A percentile compares a stretch with the other conserved stretches of the same genome.
Conservation (phyloP, 2,329 filamentous ascomycete species). For the Metarhizium guizhouense region DNA sequence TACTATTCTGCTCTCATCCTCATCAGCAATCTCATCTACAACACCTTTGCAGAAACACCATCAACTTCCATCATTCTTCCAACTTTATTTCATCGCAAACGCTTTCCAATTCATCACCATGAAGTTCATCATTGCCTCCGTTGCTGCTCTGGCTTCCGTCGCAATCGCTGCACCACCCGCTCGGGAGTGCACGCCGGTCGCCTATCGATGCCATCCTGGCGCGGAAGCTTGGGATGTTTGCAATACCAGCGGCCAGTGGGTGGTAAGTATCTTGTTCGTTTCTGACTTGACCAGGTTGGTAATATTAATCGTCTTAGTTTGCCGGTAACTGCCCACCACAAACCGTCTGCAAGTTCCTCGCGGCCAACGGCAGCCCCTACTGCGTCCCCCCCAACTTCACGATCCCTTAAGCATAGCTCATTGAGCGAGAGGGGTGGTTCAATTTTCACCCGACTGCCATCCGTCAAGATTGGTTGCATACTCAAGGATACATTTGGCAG, state of each 20-base stretch:
- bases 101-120: slow-evolving; percentile 13
- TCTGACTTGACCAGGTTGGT: neutral
- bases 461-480: no score
- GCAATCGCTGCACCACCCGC: slow-evolving; percentile 9
- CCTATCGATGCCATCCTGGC: slow-evolving; percentile 22
- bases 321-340: slow-evolving; percentile 26
- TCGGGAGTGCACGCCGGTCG: no score
- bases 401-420: neutral
- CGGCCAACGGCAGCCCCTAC: slow-evolving; percentile 26
- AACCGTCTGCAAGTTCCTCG: slow-evolving; percentile 27
- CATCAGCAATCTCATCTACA: no score
- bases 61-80: neutral
- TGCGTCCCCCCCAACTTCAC: slow-evolving; percentile 24
- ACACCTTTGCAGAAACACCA: neutral
- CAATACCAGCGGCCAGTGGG: slow-evolving; percentile 19
- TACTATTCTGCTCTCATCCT: neutral
- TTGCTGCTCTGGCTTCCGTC: slow-evolving; percentile 13
- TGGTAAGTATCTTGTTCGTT: slow-evolving; percentile 18
- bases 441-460: neutral
- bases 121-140: slow-evolving; percentile 19
- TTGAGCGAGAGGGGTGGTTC: neutral
- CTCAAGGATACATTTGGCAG: no score
- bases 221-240: slow-evolving; percentile 25
- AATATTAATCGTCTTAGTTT: slow-evolving; percentile 12
- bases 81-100: neutral